Evolutionary conservation across 2,329 filamentous ascomycete species (phyloP), one percentile per base, ranked within the genome.

Genomic region (Fusarium nygamai): DNA sequence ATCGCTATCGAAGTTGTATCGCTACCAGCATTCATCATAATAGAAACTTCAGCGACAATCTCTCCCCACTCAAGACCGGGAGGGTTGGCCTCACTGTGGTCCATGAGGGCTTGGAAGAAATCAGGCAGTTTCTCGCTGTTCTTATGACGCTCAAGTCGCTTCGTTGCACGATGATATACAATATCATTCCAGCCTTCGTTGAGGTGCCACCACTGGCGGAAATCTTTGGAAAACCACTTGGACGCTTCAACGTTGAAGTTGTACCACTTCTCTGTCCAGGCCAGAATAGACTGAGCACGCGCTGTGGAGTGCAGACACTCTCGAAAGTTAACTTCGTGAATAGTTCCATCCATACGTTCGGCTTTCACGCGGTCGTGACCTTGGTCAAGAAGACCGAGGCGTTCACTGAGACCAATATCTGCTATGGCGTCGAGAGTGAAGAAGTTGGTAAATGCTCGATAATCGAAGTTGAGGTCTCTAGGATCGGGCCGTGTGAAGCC

Each of bases 51-150:
- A 19, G 88, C 88, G 1, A 88, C 84, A 13, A 90, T 86, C 78
- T 91, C 89, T 31, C 89, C 88, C 84, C 84, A 88, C 67, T 89
- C 86, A 4, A 91, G 84, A 3, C 69, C 59, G 24, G 64, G 67
- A 3, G 83, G 79, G 8, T 79, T 78, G 22, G 81, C 85, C 24
- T 83, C 81, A 61, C 82, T 85, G 57, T 85, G 82, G 16, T 86
- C 86, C 86, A 91, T 88, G 10, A 91, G 78, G 2, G 84, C 83
- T 60, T 86, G 82, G 81, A 91, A 90, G 80, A 91, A 90, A 73
- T 91, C 89, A 50, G 88, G 85, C 0, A 90, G 82, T 68, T 86
- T 87, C 78, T 91, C 88, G 31, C 88, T 88, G 8, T 71, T 73
- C 44, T 69, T 67, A 31, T 77, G 60, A 12, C 75, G 67, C 27